A percentile compares a stretch with the other conserved stretches of the same genome.
Evolutionary conservation across 768 basidiomycete genomes (phyloP).

Genomic region (Mycena crocata): DNA sequence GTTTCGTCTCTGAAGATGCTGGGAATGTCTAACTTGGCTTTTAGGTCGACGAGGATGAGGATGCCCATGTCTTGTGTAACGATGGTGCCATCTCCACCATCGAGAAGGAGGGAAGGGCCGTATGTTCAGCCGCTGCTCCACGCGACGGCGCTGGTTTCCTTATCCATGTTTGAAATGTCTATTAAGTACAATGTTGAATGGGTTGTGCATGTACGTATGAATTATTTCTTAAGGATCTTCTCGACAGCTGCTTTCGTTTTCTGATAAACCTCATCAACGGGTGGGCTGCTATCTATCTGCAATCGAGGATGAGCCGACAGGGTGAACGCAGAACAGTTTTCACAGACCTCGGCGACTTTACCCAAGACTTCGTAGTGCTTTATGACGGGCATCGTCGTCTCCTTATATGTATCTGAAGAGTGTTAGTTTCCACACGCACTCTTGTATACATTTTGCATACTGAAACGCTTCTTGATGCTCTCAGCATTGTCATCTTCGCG

Average conservation of each 20-base stretch:
- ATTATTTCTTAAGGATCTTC: conserved; percentile 54
- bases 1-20: conserved; percentile 33
- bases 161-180: conserved; percentile 56
- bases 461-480: conserved; percentile 96
- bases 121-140: conserved; percentile 56
- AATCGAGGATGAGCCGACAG: neutral
- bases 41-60: conserved; percentile 69
- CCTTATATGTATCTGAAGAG: conserved; percentile 79
- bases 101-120: conserved; percentile 67
- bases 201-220: conserved; percentile 10
- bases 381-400: conserved; percentile 94
- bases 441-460: conserved; percentile 55
- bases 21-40: conserved; percentile 12
- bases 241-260: conserved; percentile 67
- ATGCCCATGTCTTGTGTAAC: conserved; percentile 80
- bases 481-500: conserved; percentile 96
- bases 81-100: conserved; percentile 83
- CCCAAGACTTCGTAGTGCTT: conserved; percentile 73
- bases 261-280: conserved; percentile 40
- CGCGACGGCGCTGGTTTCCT: conserved; percentile 52
- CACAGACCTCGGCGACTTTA: conserved; percentile 82
- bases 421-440: neutral
- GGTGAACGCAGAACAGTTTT: conserved; percentile 3
- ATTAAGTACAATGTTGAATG: conserved; percentile 2
- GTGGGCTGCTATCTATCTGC: conserved; percentile 77